Evolutionary conservation across 257 asterid species (phyloP).

Genomic region (Primulina eburnea): DNA sequence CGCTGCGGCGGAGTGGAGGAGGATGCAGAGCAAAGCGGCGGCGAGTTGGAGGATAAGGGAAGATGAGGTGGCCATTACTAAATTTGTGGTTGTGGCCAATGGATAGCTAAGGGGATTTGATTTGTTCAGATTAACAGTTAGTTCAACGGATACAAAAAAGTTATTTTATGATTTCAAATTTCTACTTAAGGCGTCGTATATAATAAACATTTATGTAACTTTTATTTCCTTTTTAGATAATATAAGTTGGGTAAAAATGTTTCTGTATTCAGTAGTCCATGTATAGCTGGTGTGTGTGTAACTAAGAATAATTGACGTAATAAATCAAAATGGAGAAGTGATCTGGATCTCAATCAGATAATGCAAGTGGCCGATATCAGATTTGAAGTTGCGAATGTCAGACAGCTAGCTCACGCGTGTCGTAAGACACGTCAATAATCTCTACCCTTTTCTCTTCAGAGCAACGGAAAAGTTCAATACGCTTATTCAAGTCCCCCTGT

Average conservation of each 20-base stretch:
- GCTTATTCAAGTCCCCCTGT: constrained; percentile 35
- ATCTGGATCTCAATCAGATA: too few species aligned
- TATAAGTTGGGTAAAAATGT: too few species aligned
- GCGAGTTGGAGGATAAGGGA: constrained; percentile 33
- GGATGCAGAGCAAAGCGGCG: constrained; percentile 41
- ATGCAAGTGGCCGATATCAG: too few species aligned
- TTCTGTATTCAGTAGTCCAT: too few species aligned
- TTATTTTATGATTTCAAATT: neutral
- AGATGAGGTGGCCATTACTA: constrained; percentile 44
- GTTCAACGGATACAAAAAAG: constrained; percentile 26
- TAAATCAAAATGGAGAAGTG: too few species aligned
- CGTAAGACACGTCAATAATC: neutral
- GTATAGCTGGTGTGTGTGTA: too few species aligned
- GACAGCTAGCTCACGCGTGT: neutral
- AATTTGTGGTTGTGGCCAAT: constrained; percentile 16
- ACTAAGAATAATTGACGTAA: too few species aligned
- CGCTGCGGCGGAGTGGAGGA: constrained; percentile 48
- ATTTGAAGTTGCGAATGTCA: too few species aligned
- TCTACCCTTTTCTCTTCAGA: too few species aligned
- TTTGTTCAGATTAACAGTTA: constrained; percentile 19
- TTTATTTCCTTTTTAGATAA: too few species aligned
- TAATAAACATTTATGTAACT: too few species aligned
- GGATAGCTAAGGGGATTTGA: constrained; percentile 11
- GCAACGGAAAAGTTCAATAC: constrained; percentile 30
- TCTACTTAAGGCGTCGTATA: too few species aligned